These are phyloP conservation scores for Neonectria ditissima DNA, from an alignment of 2,329 filamentous ascomycete species.

Conservation along the genomic window DNA sequence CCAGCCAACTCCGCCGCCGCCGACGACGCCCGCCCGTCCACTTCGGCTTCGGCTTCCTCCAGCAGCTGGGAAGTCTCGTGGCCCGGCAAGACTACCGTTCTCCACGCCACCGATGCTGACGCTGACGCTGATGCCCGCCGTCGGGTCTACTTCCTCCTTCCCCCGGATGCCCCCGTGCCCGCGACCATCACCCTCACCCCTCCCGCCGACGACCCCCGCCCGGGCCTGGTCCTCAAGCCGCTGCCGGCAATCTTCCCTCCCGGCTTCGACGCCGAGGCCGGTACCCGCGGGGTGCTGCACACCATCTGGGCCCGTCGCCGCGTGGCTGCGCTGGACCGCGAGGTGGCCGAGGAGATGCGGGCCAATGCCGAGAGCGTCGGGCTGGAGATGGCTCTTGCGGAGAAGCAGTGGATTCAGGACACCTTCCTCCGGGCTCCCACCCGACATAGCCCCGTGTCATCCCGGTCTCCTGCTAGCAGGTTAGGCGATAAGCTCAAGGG, in stretches of 20 bases:
- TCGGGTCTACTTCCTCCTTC: constrained; percentile 84
- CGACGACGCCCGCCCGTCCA: constrained; percentile 13
- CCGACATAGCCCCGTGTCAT: constrained; percentile 61
- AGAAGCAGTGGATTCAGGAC: constrained; percentile 86
- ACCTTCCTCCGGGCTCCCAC: constrained; percentile 68
- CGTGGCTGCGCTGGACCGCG: constrained; percentile 77
- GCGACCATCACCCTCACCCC: constrained; percentile 75
- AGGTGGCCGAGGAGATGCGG: constrained; percentile 80
- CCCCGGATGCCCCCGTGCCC: constrained; percentile 78
- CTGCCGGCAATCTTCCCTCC: constrained; percentile 88
- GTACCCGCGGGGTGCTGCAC: constrained; percentile 85
- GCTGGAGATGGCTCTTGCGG: constrained; percentile 83
- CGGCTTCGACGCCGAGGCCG: constrained; percentile 76
- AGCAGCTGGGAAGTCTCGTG: constrained; percentile 81
- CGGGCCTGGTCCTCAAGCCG: constrained; percentile 74
- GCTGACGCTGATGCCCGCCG: constrained; percentile 52
- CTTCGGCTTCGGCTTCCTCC: constrained; percentile 32
- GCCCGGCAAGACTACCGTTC: constrained; percentile 81
- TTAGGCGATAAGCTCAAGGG: constrained; percentile 84
- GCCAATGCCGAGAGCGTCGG: constrained; percentile 85
- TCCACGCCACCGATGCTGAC: constrained; percentile 67
- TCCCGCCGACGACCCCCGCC: constrained; percentile 45
- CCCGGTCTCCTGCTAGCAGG: constrained; percentile 74
- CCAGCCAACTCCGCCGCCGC: constrained; percentile 1
- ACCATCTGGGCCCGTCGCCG: constrained; percentile 92